Conservation (phyloP, 305 asterid species). For the Nicotiana rustica region DNA sequence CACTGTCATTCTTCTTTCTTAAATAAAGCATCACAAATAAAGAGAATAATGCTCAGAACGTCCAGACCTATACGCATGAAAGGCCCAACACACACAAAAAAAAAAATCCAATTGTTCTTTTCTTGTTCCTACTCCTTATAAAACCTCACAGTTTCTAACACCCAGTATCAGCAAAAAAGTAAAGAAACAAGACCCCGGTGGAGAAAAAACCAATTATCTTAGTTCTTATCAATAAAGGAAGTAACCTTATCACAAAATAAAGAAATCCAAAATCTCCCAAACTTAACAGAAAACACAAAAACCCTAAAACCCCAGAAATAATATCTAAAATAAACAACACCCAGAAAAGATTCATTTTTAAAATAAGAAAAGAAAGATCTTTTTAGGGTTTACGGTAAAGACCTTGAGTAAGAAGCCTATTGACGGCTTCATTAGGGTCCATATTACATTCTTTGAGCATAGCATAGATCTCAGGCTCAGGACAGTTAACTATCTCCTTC, state of each 20-base stretch:
- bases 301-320: conserved; percentile 19
- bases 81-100: background rate
- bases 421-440: conserved; percentile 98
- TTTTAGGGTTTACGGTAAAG: conserved; percentile 30
- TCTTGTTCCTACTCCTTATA: background rate
- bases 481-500: conserved; percentile 84
- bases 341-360: background rate
- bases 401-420: conserved; percentile 92
- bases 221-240: background rate
- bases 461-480: conserved; percentile 96
- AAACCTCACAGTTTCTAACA: background rate
- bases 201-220: background rate
- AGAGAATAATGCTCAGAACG: no score
- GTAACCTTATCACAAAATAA: background rate
- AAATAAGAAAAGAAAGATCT: background rate
- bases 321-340: background rate
- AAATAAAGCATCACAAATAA: background rate
- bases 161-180: background rate
- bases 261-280: background rate
- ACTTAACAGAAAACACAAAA: background rate
- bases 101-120: background rate
- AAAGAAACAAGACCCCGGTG: background rate
- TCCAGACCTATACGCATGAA: background rate
- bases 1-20: conserved; percentile 1
- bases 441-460: conserved; percentile 91